A percentile compares a stretch with the other conserved stretches of the same genome.
Evolutionary conservation across 805 yeast species (phyloP).

Genomic region (Martiniozyma abietophila): DNA sequence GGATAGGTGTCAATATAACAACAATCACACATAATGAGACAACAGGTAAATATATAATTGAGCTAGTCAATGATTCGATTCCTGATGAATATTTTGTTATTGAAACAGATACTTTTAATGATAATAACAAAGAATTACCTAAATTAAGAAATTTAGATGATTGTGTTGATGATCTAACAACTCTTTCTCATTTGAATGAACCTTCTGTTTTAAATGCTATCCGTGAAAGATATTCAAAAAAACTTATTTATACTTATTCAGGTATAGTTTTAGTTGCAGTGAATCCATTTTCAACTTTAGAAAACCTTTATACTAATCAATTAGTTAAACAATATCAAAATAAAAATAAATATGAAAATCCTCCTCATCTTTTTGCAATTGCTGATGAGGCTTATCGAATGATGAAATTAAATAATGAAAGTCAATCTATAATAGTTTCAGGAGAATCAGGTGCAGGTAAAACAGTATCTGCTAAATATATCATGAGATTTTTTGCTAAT

Average conservation of each 20-base stretch:
- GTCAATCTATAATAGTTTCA: conserved; percentile 94
- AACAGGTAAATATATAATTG: conserved; percentile 38
- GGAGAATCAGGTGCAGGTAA: conserved; percentile 99
- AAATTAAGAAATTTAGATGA: conserved; percentile 86
- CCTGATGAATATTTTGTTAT: conserved; percentile 36
- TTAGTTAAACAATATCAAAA: conserved; percentile 91
- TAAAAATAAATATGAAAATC: conserved; percentile 82
- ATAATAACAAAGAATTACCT: conserved; percentile 54
- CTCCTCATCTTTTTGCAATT: conserved; percentile 93
- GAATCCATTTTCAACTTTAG: conserved; percentile 88
- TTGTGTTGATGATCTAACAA: conserved; percentile 92
- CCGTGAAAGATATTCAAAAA: conserved; percentile 74
- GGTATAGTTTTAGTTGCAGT: conserved; percentile 96
- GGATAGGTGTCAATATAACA: conserved; percentile 62
- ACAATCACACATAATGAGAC: conserved; percentile 19
- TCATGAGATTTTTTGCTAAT: conserved; percentile 94
- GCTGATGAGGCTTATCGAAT: conserved; percentile 95
- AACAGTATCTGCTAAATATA: conserved; percentile 93
- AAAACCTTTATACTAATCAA: conserved; percentile 80
- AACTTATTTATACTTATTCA: conserved; percentile 87
- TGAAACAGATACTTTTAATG: conserved; percentile 39
- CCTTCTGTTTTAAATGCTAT: conserved; percentile 97
- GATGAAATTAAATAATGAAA: conserved; percentile 73
- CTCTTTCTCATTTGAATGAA: conserved; percentile 85
- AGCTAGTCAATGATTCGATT: conserved; percentile 41